Evolutionary conservation across 2,329 filamentous ascomycete genomes (phyloP), one percentile per base, ranked within the genome.

Genomic region (Trichoderma sp.): DNA sequence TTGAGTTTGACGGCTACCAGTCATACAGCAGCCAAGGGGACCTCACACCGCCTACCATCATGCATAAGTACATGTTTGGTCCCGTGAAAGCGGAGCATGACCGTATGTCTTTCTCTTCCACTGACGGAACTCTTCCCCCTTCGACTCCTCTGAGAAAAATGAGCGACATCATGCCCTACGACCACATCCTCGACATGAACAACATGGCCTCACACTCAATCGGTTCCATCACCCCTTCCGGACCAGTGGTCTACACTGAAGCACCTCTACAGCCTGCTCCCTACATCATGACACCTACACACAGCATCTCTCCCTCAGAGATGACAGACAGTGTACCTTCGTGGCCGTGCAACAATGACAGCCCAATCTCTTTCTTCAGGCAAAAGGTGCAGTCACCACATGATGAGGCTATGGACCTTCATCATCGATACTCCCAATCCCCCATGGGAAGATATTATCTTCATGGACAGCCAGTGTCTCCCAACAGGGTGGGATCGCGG

Each of bases 221-320:
- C 78, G 83, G 83, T 41, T 84, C 83, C 27, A 77, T 85, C 27
- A 84, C 84, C n/a, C 84, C 84, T 4, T 83, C 83, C 41, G 82
- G 81, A 76, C 80, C 82, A 1, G 84, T 83, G 53, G 81, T 85
- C 79, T 83, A 85, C 75, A 80, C 78, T 18, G 80, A 83, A 29
- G 79, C 81, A 11, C 77, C 81, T 33, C 81, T 85, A 66, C 82
- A 80, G 3, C 78, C 82, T 3, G 75, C 80, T 9, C 81, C 83
- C 6, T 85, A 84, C 78, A 84, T 84, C 81, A 84, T 85, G 82
- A 84, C 84, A 35, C 84, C 84, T 8, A 84, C 84, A 3, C 82
- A 84, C 71, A 85, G 84, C 77, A 79, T 85, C 33, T 83, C 84
- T 4, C 84, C 81, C 56, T 85, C 85, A 18, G 85, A 85, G 65